Base-by-base conservation (phyloP, 495 filamentous ascomycete genomes). In the Talaromyces stipitatus region DNA sequence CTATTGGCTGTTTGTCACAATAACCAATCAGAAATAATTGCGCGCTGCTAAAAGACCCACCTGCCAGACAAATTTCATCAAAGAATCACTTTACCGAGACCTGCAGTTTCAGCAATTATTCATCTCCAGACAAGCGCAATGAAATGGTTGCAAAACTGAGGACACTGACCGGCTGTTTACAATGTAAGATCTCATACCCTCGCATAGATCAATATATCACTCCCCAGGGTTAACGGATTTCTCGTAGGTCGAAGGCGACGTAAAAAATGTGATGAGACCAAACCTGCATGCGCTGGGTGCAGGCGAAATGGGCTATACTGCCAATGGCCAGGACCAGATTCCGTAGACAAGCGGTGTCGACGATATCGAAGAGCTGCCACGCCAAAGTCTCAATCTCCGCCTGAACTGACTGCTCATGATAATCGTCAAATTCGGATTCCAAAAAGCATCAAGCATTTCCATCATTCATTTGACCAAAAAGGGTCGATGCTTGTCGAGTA, bases 131-230 rank as follows among this genome's bases (percentile, higher is more conserved):
- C 10, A 47, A 47, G 11, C 11, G 23, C 20, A 18, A 47, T 20
- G 23, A 33, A 12, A 54, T 54, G 51, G 29, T 38, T 24, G 51
- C 51, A 5, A 54, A 38, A 33, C 30, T 54, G 51, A 54, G 51
- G 23, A 54, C 51, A 22, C 51, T 54, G 20, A 54, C 51, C 1
- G 51, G 51, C 16, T 54, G 51, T 20, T 26, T 54, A n/a, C 32
- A 10, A 12, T 54, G 51, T 54, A 18, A 26, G 48, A 29, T 27
- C 22, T n/a, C 41, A n/a, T n/a, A n/a, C n/a, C n/a, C n/a, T n/a
- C n/a, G 9, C 36, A 41, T 18, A 2, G 1, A 4, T 41, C 16
- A 4, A 18, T 4, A 2, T 24, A 16, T 29, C 48, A 51, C 8
- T 5, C 11, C 14, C 8, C 20, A 3, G 12, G 5, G 4, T 5